Evolutionary conservation across 2,329 filamentous ascomycete species (phyloP).

Genomic region (Aspergillus sp.): DNA sequence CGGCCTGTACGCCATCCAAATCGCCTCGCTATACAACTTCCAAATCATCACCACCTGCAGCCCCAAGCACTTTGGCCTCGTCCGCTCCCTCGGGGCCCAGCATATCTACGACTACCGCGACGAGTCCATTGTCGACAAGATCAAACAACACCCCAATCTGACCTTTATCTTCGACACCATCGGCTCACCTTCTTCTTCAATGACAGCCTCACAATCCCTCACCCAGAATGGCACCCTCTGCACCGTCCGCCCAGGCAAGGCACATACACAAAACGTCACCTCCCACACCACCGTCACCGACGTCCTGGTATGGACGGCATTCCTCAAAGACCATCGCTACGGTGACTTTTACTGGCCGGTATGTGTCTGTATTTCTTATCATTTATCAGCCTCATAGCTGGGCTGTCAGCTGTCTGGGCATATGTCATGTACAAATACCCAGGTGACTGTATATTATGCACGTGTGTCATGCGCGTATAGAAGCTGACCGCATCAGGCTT

Average conservation of each 20-base stretch:
- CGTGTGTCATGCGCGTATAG: no score
- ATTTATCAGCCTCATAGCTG: not conserved
- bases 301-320: constrained; percentile 42
- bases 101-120: constrained; percentile 40
- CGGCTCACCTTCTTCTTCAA: constrained; percentile 34
- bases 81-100: constrained; percentile 28
- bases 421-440: no score
- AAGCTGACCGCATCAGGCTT: no score
- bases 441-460: no score
- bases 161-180: constrained; percentile 41
- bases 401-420: no score
- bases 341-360: constrained; percentile 34
- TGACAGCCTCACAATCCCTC: constrained; percentile 26
- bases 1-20: constrained; percentile 33
- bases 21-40: constrained; percentile 27
- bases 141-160: constrained; percentile 29
- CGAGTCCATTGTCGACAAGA: constrained; percentile 29
- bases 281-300: constrained; percentile 32
- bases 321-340: constrained; percentile 37
- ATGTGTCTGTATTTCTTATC: constrained; percentile 8
- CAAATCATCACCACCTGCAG: constrained; percentile 34
- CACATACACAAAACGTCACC: constrained; percentile 32
- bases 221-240: constrained; percentile 27
- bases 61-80: constrained; percentile 25
- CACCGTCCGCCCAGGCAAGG: constrained; percentile 40